Evolutionary conservation across 176 grass and related monocot genomes (phyloP).

Genomic region (Chrysopogon serrulatus): DNA sequence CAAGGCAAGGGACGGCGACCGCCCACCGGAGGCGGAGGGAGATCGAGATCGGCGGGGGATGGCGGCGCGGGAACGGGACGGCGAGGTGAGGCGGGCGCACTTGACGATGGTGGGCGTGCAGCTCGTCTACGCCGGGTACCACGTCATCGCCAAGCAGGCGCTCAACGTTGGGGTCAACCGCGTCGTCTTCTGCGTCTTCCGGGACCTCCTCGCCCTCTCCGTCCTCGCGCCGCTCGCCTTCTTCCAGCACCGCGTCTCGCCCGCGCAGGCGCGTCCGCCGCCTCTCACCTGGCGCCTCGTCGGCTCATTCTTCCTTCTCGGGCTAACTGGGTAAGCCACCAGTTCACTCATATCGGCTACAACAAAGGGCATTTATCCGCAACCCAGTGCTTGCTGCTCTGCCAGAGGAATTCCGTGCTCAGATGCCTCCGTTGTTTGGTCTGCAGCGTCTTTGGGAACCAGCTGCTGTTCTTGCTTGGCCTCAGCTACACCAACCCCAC

Average conservation of each 20-base stretch:
- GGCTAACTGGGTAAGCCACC: constrained; percentile 71
- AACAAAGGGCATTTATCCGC: not conserved
- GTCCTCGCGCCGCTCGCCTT: constrained; percentile 66
- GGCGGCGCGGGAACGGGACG: constrained; percentile 13
- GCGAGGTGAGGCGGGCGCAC: constrained; percentile 47
- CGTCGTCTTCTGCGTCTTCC: constrained; percentile 84
- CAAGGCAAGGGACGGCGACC: not conserved
- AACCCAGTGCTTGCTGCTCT: constrained; percentile 10
- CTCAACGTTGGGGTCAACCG: constrained; percentile 86
- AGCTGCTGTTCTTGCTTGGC: constrained; percentile 85
- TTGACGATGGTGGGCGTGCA: constrained; percentile 59
- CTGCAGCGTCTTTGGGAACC: constrained; percentile 82
- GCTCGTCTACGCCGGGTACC: constrained; percentile 67
- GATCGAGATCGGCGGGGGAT: constrained; percentile 27
- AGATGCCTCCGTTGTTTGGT: constrained; percentile 5
- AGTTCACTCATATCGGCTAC: constrained; percentile 4
- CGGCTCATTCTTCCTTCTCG: constrained; percentile 77
- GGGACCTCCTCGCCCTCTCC: constrained; percentile 80
- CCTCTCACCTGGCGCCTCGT: constrained; percentile 50
- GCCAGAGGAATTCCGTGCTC: not conserved
- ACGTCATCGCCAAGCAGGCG: constrained; percentile 79
- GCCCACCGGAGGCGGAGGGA: not conserved
- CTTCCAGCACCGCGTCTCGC: constrained; percentile 44
- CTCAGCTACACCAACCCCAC: constrained; percentile 90
- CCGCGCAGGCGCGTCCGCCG: constrained; percentile 18